Conservation (phyloP, 768 basidiomycete species). For the Tulasnella sp. region DNA sequence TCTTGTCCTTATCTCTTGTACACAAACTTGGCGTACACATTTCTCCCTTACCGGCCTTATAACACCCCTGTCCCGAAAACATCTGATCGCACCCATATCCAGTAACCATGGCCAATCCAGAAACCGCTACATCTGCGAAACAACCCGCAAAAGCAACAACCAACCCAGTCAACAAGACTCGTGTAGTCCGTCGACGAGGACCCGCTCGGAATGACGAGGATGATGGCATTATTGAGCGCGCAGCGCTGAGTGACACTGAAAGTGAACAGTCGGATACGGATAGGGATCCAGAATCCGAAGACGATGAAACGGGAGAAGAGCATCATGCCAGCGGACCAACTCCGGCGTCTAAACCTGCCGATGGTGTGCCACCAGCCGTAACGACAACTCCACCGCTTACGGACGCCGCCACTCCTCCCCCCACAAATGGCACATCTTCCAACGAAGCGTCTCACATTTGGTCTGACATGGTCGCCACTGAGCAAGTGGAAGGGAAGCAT, state of each 20-base stretch:
- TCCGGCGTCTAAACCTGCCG: conserved; percentile 9
- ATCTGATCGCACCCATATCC: no score
- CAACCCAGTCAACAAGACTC: conserved; percentile 8
- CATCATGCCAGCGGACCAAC: conserved; percentile 35
- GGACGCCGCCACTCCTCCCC: conserved; percentile 12
- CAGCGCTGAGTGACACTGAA: conserved; percentile 49
- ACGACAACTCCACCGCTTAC: conserved; percentile 16
- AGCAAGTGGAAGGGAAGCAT: conserved; percentile 39
- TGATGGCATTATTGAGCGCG: conserved; percentile 52
- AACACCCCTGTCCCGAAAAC: no score
- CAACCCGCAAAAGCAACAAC: not conserved
- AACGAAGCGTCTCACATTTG: conserved; percentile 40
- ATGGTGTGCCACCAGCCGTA: conserved; percentile 8
- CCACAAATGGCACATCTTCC: not conserved
- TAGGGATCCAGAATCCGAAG: conserved; percentile 42
- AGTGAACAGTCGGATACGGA: conserved; percentile 21
- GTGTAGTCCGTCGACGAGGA: conserved; percentile 19
- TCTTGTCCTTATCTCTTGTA: not conserved
- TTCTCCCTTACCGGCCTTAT: no score
- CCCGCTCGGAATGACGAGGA: conserved; percentile 37
- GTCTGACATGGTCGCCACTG: conserved; percentile 61
- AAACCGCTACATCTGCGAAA: no score
- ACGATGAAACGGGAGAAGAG: conserved; percentile 47
- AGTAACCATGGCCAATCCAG: no score
- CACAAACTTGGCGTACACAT: no score